These are phyloP conservation scores for Zizania latifolia DNA, from an alignment of 176 grass and related monocot genomes.

Conservation along the genomic window DNA sequence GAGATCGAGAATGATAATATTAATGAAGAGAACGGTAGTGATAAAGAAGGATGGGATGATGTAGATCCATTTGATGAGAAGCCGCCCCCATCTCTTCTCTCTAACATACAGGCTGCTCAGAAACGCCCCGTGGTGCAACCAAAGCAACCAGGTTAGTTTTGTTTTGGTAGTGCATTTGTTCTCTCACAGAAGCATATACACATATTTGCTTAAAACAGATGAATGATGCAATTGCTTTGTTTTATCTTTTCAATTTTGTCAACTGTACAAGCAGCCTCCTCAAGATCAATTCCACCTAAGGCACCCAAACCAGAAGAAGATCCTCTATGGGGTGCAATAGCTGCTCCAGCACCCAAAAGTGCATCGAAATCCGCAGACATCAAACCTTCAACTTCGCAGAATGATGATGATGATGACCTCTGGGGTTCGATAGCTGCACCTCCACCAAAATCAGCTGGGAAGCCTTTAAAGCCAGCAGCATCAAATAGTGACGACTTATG, in stretches of 20 bases:
- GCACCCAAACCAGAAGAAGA: conserved; percentile 60
- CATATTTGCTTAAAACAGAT: conserved; percentile 1
- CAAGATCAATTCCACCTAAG: conserved; percentile 41
- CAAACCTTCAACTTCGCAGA: conserved; percentile 44
- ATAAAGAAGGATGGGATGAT: conserved; percentile 96
- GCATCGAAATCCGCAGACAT: conserved; percentile 39
- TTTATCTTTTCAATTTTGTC: conserved; percentile 21
- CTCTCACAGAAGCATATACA: not conserved
- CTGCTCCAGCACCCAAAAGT: conserved; percentile 52
- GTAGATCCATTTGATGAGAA: conserved; percentile 82
- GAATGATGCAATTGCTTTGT: not conserved
- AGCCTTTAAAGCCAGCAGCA: conserved; percentile 41
- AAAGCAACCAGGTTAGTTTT: conserved; percentile 52
- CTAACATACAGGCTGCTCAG: conserved; percentile 91
- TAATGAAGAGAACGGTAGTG: conserved; percentile 48
- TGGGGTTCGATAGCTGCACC: conserved; percentile 91
- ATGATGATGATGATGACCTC: conserved; percentile 54
- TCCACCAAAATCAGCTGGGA: conserved; percentile 59
- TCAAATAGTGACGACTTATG: conserved; percentile 56
- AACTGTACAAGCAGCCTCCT: conserved; percentile 45
- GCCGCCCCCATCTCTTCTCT: conserved; percentile 39
- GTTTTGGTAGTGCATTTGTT: not conserved
- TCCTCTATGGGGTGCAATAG: conserved; percentile 63
- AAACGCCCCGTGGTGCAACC: conserved; percentile 77
- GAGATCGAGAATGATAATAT: conserved; percentile 61